A percentile compares a stretch with the other conserved stretches of the same genome.
Evolutionary conservation across 2,329 filamentous ascomycete species (phyloP).

Genomic region (Claviceps pazoutovae): DNA sequence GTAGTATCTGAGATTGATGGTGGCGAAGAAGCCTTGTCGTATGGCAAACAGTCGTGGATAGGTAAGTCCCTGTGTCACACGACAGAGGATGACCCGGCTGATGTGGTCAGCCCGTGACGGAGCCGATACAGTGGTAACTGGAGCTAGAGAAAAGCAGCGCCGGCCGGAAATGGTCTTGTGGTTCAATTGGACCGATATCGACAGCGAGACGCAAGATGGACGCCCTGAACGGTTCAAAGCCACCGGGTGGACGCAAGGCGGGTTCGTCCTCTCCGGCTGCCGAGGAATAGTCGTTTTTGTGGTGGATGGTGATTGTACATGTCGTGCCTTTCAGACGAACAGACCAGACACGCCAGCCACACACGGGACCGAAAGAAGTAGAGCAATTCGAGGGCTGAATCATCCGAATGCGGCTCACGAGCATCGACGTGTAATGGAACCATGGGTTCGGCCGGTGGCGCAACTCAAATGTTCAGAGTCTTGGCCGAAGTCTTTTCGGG

Average conservation of each 20-base stretch:
- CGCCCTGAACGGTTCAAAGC: neutral
- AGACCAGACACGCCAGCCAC: neutral
- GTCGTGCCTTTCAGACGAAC: neutral
- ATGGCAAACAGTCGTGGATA: neutral
- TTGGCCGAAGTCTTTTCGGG: neutral
- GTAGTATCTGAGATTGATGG: neutral
- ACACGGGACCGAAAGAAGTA: too few species aligned
- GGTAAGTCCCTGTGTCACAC: neutral
- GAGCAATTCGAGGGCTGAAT: neutral
- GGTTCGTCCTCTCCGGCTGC: neutral
- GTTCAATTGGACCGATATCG: neutral
- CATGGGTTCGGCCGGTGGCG: neutral
- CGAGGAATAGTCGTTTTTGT: too few species aligned
- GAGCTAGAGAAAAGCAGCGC: neutral
- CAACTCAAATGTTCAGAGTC: neutral
- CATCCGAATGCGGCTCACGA: neutral
- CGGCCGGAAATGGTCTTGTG: neutral
- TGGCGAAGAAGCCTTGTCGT: neutral
- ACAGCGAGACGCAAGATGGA: neutral
- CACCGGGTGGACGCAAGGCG: neutral
- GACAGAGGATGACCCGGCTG: neutral
- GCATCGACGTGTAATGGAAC: conserved; percentile 2
- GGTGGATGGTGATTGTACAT: neutral
- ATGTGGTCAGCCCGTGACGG: neutral
- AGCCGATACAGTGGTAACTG: neutral